These are phyloP conservation scores for Myochromella boudieri DNA, from an alignment of 768 basidiomycete species.

Conservation along the genomic window DNA sequence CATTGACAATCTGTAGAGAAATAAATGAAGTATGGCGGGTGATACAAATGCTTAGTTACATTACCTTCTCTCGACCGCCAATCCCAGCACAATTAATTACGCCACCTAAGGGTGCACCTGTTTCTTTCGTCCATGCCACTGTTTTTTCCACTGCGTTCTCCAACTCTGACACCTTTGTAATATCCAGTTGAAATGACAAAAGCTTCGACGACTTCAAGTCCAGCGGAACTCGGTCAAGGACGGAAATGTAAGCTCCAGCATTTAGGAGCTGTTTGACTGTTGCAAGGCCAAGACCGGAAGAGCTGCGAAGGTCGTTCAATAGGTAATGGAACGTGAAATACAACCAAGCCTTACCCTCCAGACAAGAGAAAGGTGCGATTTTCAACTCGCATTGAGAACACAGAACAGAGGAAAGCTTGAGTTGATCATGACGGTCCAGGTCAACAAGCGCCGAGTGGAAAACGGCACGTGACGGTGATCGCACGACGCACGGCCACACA, in stretches of 20 bases:
- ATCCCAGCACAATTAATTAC: slow-evolving; percentile 62
- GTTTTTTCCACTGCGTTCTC: slow-evolving; percentile 37
- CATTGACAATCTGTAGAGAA: slow-evolving; percentile 46
- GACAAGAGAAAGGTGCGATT: slow-evolving; percentile 57
- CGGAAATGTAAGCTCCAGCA: slow-evolving; percentile 44
- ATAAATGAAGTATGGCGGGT: too few relatives aligned
- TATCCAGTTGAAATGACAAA: slow-evolving; percentile 43
- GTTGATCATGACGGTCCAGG: too few relatives aligned
- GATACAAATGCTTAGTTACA: too few relatives aligned
- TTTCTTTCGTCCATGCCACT: slow-evolving; percentile 40
- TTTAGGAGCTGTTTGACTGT: slow-evolving; percentile 46
- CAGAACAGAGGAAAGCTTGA: too few relatives aligned
- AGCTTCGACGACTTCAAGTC: slow-evolving; percentile 16
- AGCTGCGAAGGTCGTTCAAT: slow-evolving; percentile 29
- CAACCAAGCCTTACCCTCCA: slow-evolving; percentile 57
- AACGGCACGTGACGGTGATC: too few relatives aligned
- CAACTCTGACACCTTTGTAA: slow-evolving; percentile 35
- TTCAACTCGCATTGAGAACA: slow-evolving; percentile 54
- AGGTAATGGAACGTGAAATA: background rate
- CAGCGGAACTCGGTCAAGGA: slow-evolving; percentile 48
- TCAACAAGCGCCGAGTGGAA: too few relatives aligned
- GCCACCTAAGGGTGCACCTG: slow-evolving; percentile 48
- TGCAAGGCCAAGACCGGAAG: slow-evolving; percentile 57
- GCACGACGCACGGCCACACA: too few relatives aligned
- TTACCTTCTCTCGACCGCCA: slow-evolving; percentile 27